These are phyloP conservation scores for Plasmodium blacklocki DNA, from an alignment of 169 alveolate genomes.

Conservation along the genomic window DNA sequence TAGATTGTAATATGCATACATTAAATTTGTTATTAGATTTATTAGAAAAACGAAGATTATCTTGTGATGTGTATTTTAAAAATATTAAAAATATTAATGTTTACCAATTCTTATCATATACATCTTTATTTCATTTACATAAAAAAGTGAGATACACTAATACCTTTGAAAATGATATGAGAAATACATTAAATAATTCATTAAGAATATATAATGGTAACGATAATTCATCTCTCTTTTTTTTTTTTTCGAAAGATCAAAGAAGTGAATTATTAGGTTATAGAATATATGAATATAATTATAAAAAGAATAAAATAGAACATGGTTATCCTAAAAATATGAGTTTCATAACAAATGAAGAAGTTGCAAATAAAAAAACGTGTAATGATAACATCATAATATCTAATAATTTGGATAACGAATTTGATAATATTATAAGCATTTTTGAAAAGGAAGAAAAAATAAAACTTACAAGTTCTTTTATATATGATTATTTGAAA, in stretches of 20 bases:
- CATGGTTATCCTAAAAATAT: neutral
- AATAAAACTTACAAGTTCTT: slow-evolving; percentile 9
- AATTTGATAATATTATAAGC: slow-evolving; percentile 7
- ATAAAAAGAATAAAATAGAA: neutral
- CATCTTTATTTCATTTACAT: neutral
- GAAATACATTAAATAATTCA: neutral
- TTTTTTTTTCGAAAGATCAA: slow-evolving; percentile 35
- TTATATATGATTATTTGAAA: slow-evolving; percentile 44
- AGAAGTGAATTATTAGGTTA: slow-evolving; percentile 50
- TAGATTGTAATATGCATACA: slow-evolving; percentile 33
- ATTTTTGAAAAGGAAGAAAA: slow-evolving; percentile 55
- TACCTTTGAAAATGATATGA: neutral
- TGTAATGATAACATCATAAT: neutral
- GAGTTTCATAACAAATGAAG: neutral
- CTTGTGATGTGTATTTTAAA: slow-evolving; percentile 63
- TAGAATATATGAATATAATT: slow-evolving; percentile 31
- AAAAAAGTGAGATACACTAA: neutral
- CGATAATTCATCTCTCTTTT: neutral
- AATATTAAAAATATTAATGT: slow-evolving; percentile 31
- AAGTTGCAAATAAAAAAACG: neutral
- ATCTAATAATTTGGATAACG: slow-evolving; percentile 3
- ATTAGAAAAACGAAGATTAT: slow-evolving; percentile 43
- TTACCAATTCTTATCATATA: slow-evolving; percentile 35
- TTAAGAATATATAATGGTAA: neutral
- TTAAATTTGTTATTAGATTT: slow-evolving; percentile 14